These are phyloP conservation scores for Clarireedia hainanense DNA, from an alignment of 2,329 filamentous ascomycete species.

Conservation along the genomic window DNA sequence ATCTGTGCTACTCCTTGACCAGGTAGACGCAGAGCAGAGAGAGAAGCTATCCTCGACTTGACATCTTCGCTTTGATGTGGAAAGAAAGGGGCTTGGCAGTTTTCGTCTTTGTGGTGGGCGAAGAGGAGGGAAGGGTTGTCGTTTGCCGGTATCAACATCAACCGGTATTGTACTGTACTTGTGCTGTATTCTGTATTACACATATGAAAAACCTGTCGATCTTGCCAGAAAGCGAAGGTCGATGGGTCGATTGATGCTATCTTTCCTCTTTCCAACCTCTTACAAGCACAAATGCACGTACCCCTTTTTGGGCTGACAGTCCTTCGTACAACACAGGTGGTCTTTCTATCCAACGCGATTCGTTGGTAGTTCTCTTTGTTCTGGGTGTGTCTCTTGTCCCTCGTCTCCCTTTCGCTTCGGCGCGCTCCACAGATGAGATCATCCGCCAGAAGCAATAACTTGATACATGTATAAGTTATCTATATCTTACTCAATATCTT, in stretches of 20 bases:
- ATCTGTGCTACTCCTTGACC: background rate
- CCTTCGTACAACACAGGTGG: too few species aligned
- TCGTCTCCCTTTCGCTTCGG: too few species aligned
- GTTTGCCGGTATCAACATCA: background rate
- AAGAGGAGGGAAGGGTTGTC: background rate
- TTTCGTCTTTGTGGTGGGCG: background rate
- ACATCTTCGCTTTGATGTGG: background rate
- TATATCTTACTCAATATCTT: too few species aligned
- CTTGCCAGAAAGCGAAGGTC: background rate
- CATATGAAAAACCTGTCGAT: background rate
- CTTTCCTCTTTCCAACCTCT: too few species aligned
- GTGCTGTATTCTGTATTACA: background rate
- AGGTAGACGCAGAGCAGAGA: background rate
- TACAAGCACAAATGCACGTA: too few species aligned
- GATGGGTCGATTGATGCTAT: background rate
- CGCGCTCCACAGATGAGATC: too few species aligned
- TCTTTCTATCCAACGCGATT: too few species aligned
- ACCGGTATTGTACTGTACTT: background rate
- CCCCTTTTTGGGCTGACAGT: too few species aligned
- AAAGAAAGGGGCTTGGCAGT: constrained; percentile 5
- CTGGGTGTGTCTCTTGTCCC: too few species aligned
- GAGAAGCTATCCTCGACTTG: background rate
- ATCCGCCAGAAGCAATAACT: too few species aligned
- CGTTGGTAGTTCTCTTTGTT: too few species aligned
- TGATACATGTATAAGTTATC: too few species aligned